Conservation (phyloP, 2,329 filamentous ascomycete genomes). For the Aspergillus ruber region DNA sequence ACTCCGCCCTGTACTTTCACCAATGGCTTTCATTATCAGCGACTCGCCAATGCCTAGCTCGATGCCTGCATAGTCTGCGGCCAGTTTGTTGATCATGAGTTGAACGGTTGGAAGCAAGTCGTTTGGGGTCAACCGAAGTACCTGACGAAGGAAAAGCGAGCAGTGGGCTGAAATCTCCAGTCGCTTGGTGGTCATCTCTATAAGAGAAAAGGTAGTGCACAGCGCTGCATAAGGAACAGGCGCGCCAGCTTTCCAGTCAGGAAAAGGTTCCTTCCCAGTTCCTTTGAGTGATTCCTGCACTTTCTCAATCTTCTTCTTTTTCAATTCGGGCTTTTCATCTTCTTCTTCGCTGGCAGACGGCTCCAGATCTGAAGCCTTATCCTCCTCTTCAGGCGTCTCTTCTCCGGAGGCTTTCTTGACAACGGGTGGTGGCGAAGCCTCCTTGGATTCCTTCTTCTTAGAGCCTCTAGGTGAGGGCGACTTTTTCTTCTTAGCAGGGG, state of each 20-base stretch:
- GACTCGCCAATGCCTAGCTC: slow-evolving; percentile 98
- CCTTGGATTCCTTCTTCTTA: slow-evolving; percentile 10
- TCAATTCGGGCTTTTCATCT: slow-evolving; percentile 62
- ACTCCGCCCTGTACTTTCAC: slow-evolving; percentile 84
- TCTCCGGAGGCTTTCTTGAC: slow-evolving; percentile 42
- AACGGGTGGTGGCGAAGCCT: slow-evolving; percentile 15
- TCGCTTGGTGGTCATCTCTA: slow-evolving; percentile 91
- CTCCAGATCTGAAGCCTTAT: slow-evolving; percentile 28
- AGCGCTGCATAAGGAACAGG: slow-evolving; percentile 92
- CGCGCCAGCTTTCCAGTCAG: slow-evolving; percentile 84
- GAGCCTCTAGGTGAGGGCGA: slow-evolving; percentile 16
- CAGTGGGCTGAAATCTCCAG: slow-evolving; percentile 84
- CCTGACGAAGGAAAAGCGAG: slow-evolving; percentile 83
- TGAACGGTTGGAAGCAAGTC: slow-evolving; percentile 84
- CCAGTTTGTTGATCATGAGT: slow-evolving; percentile 96
- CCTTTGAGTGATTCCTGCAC: slow-evolving; percentile 69
- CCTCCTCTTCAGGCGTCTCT: slow-evolving; percentile 30
- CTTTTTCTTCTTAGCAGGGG: slow-evolving; percentile 22
- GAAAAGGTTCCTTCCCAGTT: slow-evolving; percentile 72
- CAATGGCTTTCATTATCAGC: slow-evolving; percentile 97
- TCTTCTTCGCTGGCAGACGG: slow-evolving; percentile 48
- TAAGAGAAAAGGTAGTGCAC: slow-evolving; percentile 87
- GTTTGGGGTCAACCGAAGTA: slow-evolving; percentile 80
- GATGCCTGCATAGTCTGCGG: slow-evolving; percentile 91
- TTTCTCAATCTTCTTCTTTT: slow-evolving; percentile 70